Evolutionary conservation across 116 monocot species (phyloP), one percentile per base, ranked within the genome.

Genomic region (Dioscorea cayenensis): DNA sequence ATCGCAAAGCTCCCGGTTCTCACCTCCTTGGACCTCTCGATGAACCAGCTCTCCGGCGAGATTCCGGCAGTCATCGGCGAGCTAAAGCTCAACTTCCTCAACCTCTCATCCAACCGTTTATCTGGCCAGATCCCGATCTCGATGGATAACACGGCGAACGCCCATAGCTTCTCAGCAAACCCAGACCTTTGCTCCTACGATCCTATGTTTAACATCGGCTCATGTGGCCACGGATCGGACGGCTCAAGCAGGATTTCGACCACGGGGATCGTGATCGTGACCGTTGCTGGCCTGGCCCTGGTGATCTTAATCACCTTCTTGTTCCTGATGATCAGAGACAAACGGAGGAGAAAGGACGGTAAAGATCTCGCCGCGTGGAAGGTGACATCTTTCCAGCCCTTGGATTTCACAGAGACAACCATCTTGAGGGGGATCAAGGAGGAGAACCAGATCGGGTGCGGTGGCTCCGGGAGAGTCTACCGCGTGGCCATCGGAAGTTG

Each of bases 101-200:
- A 95, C 72, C 80, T 95, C 71, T 92, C 89, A 16, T 85, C 75
- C 70, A 95, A 95, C 78, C 36, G 74, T 3, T 84, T 95, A 76
- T 78, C 81, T 17, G 95, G 92, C 43, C 22, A 75, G 71, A 66
- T 95, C 23, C 95, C 95, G 16, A 22, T 32, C 16, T 10, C 50
- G 35, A 35, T 95, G 14, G 83, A 85, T 49, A 92, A 27, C 68
- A 25, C 21, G n/a, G 92, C 75, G 0, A 84, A 85, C 69, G 72
- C 68, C 18, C 21, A 60, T 10, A 95, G 92, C 80, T 95, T 92
- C 75, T 61, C 71, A 4, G 87, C 85, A 0, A 92, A 95, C 52
- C 82, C 87, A 11, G 65, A n/a, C 0, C 95, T 95, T 58, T 95
- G 95, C 65, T 73, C 81, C 14, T 64, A 76, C 14, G 18, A 66